Base-by-base conservation (phyloP, 2,329 filamentous ascomycete genomes). In the Ascocoryne sarcoides region DNA sequence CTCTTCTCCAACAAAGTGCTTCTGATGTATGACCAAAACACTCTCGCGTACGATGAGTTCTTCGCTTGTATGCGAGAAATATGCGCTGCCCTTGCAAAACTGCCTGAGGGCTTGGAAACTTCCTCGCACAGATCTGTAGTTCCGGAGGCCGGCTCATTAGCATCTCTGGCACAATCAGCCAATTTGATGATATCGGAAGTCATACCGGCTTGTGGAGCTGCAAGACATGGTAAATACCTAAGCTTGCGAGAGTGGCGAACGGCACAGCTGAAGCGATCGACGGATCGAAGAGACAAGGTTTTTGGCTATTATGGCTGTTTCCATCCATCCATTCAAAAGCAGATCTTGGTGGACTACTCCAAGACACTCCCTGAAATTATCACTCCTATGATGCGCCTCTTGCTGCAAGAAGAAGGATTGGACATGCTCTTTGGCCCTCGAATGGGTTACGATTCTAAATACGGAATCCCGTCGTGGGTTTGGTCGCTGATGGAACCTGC, bases 301-400 rank as follows among this genome's bases (percentile, higher is more conserved):
- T 32, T 32, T 32, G 30, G 30, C 18, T 32, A 8, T n/a, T 32
- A 32, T 32, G 30, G 30, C 30, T 32, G 30, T 32, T 32, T 32
- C 10, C 30, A 32, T 32, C 30, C 30, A 32, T 32, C 30, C n/a
- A 32, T 32, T 32, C 30, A 32, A 15, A 15, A 32, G 4, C 30
- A 32, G 18, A 32, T 32, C 12, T 17, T 16, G 18, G 30, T 32
- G n/a, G 30, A 32, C 30, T 32, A 32, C 30, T 32, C 30, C 15
- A 32, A 32, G 30, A 32, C 30, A 32, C 12, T 32, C 7, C 30
- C 30, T 32, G 30, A 32, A 32, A 3, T 32, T 15, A 32, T 32
- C 10, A 32, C 30, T 32, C 5, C 18, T n/a, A 32, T 32, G 30
- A 32, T 32, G 30, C 30, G 30, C 30, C 12, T 32, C 7, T 32